Percentiles rank a stretch among this genome's conserved stretches.
phyloP scores from a whole-genome alignment of 495 filamentous ascomycete species.

The Durotheca rogersii region DNA sequence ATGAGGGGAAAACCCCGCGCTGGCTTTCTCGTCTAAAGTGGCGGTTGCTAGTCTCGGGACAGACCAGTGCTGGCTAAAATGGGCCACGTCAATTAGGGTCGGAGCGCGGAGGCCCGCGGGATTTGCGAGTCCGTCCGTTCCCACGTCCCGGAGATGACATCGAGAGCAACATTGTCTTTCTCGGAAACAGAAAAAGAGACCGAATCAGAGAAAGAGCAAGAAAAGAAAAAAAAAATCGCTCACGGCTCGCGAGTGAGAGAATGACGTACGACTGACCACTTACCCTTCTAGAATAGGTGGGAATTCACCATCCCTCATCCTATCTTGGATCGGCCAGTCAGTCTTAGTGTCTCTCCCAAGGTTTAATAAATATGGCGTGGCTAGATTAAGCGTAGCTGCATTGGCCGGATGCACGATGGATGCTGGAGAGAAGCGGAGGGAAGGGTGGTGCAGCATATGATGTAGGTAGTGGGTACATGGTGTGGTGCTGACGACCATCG shows the following conservation, averaged over 20 bases:
- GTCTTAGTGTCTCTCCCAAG: neutral
- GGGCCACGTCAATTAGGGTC: slow-evolving; percentile 31
- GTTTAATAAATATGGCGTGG: too few relatives aligned
- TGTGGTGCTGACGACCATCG: too few relatives aligned
- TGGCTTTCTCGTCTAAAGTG: slow-evolving; percentile 10
- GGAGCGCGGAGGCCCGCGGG: slow-evolving; percentile 23
- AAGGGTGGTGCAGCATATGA: too few relatives aligned
- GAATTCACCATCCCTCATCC: slow-evolving; percentile 24
- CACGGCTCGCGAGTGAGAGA: neutral
- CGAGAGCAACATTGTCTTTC: slow-evolving; percentile 7
- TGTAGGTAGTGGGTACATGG: too few relatives aligned
- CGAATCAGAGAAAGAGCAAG: too few relatives aligned
- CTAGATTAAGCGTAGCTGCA: too few relatives aligned
- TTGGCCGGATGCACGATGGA: too few relatives aligned
- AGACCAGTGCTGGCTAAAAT: slow-evolving; percentile 21
- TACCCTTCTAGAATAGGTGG: slow-evolving; percentile 22
- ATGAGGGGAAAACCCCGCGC: slow-evolving; percentile 25
- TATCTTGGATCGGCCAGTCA: neutral
- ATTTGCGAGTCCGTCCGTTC: slow-evolving; percentile 15
- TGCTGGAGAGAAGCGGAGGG: too few relatives aligned
- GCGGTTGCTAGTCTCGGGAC: slow-evolving; percentile 10
- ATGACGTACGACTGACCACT: slow-evolving; percentile 23
- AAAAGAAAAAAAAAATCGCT: too few relatives aligned
- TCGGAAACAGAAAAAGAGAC: too few relatives aligned
- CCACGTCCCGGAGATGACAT: neutral